Base-by-base conservation (phyloP, 2,329 filamentous ascomycete genomes). In the Ceratocystis ficicola region DNA sequence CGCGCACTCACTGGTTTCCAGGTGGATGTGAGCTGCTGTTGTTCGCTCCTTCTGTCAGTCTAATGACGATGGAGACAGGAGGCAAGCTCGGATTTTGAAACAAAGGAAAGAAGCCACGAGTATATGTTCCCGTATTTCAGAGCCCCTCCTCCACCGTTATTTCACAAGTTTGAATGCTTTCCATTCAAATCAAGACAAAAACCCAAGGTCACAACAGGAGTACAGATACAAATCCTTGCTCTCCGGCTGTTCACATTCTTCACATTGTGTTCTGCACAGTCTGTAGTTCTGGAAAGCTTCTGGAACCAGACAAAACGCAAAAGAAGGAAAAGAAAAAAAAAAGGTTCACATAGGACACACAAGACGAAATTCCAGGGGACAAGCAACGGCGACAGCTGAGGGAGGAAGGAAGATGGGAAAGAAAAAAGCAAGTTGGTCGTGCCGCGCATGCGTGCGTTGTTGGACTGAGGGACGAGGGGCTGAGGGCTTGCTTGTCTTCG, bases 201-300 rank as follows among this genome's bases (percentile, higher is more conserved):
- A 36, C 17, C 17, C 25, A 20, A 32, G 52, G 25, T 30, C 28
- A 30, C 12, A 57, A 32, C 25, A 32, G 52, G 15, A 30, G 17
- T n/a, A 30, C 25, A 57, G 12, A n/a, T 30, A 32, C 25, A 36
- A 57, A 57, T 32, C 52, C 28, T 57, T 57, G 28, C 32, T 57
- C 2, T 17, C 25, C 28, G n/a, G 52, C 4, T 32, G 52, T 36
- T 32, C 17, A 57, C 36, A 32, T 57, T 57, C 15, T 57, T 57
- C 52, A 57, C 20, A 8, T 17, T 57, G 25, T 32, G 28, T 44
- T 44, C 22, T 62, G 41, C 41, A 48, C 22, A 32, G 36, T 62
- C 44, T 55, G 63, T 28, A 64, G 10, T 64, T 64, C 63, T 59
- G 63, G 63, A 64, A 64, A 44, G 50, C 20, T 64, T 64, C 63